Evolutionary conservation across 1,284 basidiomycete genomes (phyloP).

Genomic region (Trametes pubescens): DNA sequence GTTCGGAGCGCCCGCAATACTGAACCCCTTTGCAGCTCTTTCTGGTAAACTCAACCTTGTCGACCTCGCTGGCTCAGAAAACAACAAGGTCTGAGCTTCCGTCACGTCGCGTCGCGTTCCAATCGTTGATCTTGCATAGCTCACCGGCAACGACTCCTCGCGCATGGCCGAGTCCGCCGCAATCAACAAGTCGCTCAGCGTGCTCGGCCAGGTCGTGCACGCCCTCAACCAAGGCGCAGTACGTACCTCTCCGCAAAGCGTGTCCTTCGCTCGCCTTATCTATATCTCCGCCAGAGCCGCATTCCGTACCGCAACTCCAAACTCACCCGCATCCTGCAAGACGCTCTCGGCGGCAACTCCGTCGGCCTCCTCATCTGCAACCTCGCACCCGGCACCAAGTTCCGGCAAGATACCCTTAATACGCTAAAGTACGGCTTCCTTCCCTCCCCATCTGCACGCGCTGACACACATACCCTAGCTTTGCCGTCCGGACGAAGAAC

Average conservation of each 20-base stretch:
- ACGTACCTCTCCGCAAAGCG: slow-evolving; percentile 37
- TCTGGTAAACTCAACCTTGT: slow-evolving; percentile 85
- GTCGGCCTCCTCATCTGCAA: slow-evolving; percentile 85
- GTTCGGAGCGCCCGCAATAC: background rate
- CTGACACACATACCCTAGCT: slow-evolving; percentile 51
- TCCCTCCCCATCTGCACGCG: too few relatives aligned
- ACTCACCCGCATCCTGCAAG: slow-evolving; percentile 83
- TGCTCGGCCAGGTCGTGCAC: slow-evolving; percentile 85
- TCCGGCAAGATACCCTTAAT: slow-evolving; percentile 84
- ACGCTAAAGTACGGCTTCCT: slow-evolving; percentile 72
- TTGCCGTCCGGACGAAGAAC: slow-evolving; percentile 81
- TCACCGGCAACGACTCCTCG: slow-evolving; percentile 82
- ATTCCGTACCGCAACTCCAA: slow-evolving; percentile 89
- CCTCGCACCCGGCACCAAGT: slow-evolving; percentile 80
- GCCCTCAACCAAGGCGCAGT: slow-evolving; percentile 80
- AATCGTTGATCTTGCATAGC: slow-evolving; percentile 42
- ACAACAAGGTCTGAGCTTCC: slow-evolving; percentile 68
- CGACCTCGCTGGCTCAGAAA: slow-evolving; percentile 88
- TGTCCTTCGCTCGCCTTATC: slow-evolving; percentile 10
- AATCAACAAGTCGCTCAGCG: slow-evolving; percentile 86
- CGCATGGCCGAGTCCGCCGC: slow-evolving; percentile 85
- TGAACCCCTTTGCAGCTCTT: slow-evolving; percentile 48
- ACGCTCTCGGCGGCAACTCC: slow-evolving; percentile 81
- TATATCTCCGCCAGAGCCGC: slow-evolving; percentile 68
- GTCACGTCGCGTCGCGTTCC: too few relatives aligned